Conservation (phyloP, 2,329 filamentous ascomycete genomes). For the Xylaria digitata region DNA sequence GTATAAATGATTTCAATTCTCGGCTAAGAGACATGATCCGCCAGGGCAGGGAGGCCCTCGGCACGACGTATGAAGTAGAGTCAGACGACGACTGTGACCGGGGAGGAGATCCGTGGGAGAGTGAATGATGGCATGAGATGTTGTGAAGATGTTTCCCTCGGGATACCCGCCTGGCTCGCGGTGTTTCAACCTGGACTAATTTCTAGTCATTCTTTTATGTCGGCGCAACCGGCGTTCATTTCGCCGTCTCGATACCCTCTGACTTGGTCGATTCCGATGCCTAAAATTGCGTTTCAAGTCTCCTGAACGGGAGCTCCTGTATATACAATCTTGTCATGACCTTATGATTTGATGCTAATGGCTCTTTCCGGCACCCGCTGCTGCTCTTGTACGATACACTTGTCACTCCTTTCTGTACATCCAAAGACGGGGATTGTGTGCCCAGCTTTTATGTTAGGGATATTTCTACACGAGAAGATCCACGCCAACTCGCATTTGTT, state of each 20-base stretch:
- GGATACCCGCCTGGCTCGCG: not conserved
- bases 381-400: conserved; percentile 24
- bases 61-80: conserved; percentile 75
- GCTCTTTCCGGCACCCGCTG: not conserved
- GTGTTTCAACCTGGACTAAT: not conserved
- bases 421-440: conserved; percentile 3
- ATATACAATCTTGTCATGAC: conserved; percentile 33
- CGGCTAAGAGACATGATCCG: conserved; percentile 87
- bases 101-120: conserved; percentile 54
- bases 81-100: conserved; percentile 50
- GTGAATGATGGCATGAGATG: conserved; percentile 39
- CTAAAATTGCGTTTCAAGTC: conserved; percentile 10
- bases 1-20: conserved; percentile 82
- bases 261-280: conserved; percentile 10
- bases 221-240: conserved; percentile 22
- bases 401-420: conserved; percentile 21
- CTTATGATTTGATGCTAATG: conserved; percentile 28
- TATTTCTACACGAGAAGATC: too few relatives aligned
- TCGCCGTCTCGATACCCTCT: conserved; percentile 24
- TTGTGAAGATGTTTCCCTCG: not conserved
- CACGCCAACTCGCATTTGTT: not conserved
- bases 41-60: conserved; percentile 87
- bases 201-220: conserved; percentile 12
- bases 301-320: conserved; percentile 3
- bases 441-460: not conserved